Percentiles rank a stretch among this genome's conserved stretches.
phyloP scores from a whole-genome alignment of 306 rosid genomes.

The Betula pendula region DNA sequence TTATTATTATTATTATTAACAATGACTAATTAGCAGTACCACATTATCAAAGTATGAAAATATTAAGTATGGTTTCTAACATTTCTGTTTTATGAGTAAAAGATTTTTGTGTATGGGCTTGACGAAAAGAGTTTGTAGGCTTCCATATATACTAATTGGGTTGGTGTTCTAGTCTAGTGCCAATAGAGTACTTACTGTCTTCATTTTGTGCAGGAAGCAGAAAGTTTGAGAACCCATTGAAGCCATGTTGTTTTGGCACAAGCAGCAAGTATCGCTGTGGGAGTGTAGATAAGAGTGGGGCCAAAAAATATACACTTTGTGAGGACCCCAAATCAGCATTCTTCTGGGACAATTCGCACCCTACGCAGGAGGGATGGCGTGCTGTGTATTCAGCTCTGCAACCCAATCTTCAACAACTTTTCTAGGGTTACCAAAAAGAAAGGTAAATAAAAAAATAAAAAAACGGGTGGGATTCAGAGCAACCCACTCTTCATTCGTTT shows the following conservation, averaged over 20 bases:
- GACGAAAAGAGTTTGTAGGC: not conserved
- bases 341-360: conserved; percentile 88
- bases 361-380: conserved; percentile 80
- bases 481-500: no score
- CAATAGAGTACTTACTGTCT: not conserved
- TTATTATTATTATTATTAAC: no score
- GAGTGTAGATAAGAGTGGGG: conserved; percentile 45
- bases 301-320: conserved; percentile 63
- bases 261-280: conserved; percentile 59
- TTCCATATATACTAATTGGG: not conserved
- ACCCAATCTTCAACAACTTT: conserved; percentile 33
- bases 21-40: no score
- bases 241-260: conserved; percentile 75
- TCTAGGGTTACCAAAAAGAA: not conserved
- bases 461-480: no score
- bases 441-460: no score
- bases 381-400: conserved; percentile 58
- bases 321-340: conserved; percentile 59
- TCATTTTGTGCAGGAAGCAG: conserved; percentile 9
- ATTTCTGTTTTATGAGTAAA: no score
- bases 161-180: not conserved
- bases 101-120: not conserved
- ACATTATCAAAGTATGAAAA: no score
- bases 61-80: no score
- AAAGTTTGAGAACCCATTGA: conserved; percentile 50